Evolutionary conservation across 257 asterid genomes (phyloP).

Genomic region (Salvia hispanica): DNA sequence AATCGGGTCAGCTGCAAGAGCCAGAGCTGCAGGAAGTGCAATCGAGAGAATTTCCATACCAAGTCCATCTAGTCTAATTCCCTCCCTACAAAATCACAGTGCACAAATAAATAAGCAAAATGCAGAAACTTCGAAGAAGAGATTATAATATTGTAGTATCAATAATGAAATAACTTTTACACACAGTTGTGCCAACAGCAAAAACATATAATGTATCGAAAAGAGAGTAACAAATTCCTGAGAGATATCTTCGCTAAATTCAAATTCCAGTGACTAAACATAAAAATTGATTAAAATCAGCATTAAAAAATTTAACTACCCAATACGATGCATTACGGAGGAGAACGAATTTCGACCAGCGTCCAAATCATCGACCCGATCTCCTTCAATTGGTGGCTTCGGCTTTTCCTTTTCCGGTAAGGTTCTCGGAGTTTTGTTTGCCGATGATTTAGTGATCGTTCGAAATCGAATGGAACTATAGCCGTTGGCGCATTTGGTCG

Average conservation of each 20-base stretch:
- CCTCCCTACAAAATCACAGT: conserved; percentile 50
- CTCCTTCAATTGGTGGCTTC: conserved; percentile 23
- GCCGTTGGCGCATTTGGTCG: conserved; percentile 28
- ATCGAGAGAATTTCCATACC: conserved; percentile 78
- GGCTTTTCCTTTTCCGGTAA: conserved; percentile 31
- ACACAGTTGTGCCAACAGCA: background rate
- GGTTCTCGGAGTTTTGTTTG: conserved; percentile 38
- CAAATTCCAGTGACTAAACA: background rate
- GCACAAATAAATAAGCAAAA: background rate
- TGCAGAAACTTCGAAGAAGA: background rate
- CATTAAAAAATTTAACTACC: conserved; percentile 26
- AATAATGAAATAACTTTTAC: background rate
- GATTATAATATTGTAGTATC: background rate
- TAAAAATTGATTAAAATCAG: background rate
- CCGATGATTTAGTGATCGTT: conserved; percentile 32
- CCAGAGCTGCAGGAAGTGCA: conserved; percentile 87
- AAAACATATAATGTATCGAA: conserved; percentile 1
- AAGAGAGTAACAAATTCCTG: background rate
- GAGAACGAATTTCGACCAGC: conserved; percentile 32
- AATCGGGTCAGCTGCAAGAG: conserved; percentile 91
- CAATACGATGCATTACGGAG: conserved; percentile 37
- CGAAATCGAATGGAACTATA: conserved; percentile 42
- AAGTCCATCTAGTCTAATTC: conserved; percentile 58
- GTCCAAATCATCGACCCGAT: conserved; percentile 25
- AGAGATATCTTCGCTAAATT: background rate